Evolutionary conservation across 306 rosid species (phyloP), one percentile per base, ranked within the genome.

Genomic region (Medicago truncatula): DNA sequence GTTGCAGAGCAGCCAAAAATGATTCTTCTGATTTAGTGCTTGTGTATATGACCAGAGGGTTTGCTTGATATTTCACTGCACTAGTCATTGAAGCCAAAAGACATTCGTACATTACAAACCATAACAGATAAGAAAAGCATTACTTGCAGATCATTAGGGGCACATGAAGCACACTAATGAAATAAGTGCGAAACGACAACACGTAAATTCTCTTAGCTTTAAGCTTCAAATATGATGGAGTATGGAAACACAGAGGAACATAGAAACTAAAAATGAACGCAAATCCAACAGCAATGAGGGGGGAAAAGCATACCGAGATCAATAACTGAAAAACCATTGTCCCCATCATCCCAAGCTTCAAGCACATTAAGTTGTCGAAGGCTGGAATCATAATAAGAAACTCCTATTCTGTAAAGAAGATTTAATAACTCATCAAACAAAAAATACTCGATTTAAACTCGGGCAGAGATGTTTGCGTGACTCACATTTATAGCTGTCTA

Each of bases 261-360:
- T 18, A 72, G 46, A 67, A 79, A 78, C 71, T 47, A 81, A 83
- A 75, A 74, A 39, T 75, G 31, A 62, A 76, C 53, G 73, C 57
- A 69, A 57, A 38, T 56, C 36, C 34, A 75, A 67, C 76, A 65
- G 18, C 49, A 28, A 76, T 73, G 63, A 62, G 78, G 81, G 73
- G 82, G 60, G 23, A 28, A 86, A 84, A 82, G 52, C 67, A 79
- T 87, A 94, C 98, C 92, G 44, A 94, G 81, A 86, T 90, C 95
- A 81, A 94, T 86, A 84, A 94, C 77, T 28, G 98, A 96, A 81
- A 88, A 94, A 53, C 86, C 92, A 9, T 75, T 66, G 87, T 90
- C 89, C 50, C 95, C 90, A 66, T 88, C 96, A 85, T 94, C 98
- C 98, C 98, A 92, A 86, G 88, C 88, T 84, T 94, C 97, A 79